Evolutionary conservation across 768 basidiomycete genomes (phyloP), one percentile per base, ranked within the genome.

Genomic region (Suillus discolor): DNA sequence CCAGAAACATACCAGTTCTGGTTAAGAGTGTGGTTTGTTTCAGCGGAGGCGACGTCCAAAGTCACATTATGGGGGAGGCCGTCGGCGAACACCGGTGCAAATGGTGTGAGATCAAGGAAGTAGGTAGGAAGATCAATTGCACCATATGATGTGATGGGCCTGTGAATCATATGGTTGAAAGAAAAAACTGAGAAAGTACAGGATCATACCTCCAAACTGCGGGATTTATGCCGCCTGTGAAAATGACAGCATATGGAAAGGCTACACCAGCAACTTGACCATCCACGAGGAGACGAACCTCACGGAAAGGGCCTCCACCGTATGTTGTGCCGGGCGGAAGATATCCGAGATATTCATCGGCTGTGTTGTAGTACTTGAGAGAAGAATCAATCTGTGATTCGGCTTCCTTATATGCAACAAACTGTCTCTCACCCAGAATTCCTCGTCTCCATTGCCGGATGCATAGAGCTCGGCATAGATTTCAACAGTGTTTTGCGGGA

Each of bases 1-100:
- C 83, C 92, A 4, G 90, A 91, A 34, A 93, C 85, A 71, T 85
- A 91, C 93, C 92, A 94, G 71, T 92, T 93, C 67, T 85, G 81
- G 61, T 89, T 83, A 70, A 90, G 86, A n/a, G 80, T 77, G 65
- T 89, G 89, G 70, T 89, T 81, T 8, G 74, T 69, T 73, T 94
- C 89, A 20, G 88, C 87, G 6, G 92, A 92, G 25, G 81, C 84
- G 51, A 94, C 88, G 71, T 94, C 88, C 51, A 95, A 80, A 62
- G 87, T 84, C 71, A 94, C 83, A 55, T 80, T 87, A 74, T 93
- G 93, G 25, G 87, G 79, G n/a, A 84, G 74, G 3, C 88, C 88
- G 64, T 91, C 90, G 0, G 87, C 82, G 42, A 94, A 81, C 23
- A 88, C 71, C 7, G 90, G 90, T 0, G 89, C 83, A 73, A 93